Evolutionary conservation across 2,329 filamentous ascomycete genomes (phyloP).

Genomic region (Clonostachys sp.): DNA sequence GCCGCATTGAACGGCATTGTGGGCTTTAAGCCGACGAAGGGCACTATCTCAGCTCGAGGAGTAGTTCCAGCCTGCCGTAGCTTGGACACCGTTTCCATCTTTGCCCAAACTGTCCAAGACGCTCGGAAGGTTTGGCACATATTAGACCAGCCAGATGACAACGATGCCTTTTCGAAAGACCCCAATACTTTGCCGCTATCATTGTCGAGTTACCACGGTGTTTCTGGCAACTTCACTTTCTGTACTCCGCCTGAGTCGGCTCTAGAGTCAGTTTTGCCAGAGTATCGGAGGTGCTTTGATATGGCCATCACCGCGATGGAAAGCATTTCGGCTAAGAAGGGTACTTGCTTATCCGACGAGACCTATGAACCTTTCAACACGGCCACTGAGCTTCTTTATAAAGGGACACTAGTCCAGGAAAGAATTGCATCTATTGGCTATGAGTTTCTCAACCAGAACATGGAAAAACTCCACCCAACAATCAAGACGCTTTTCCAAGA

Average conservation of each 20-base stretch:
- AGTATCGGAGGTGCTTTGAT: slow-evolving; percentile 24
- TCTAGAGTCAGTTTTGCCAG: slow-evolving; percentile 26
- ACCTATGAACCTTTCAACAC: slow-evolving; percentile 42
- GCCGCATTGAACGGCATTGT: slow-evolving; percentile 48
- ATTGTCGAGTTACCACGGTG: slow-evolving; percentile 5
- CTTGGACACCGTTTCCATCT: slow-evolving; percentile 47
- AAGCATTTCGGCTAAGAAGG: slow-evolving; percentile 23
- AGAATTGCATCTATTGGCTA: slow-evolving; percentile 40
- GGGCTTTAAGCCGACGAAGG: slow-evolving; percentile 44
- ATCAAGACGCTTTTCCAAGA: slow-evolving; percentile 32
- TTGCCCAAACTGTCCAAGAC: slow-evolving; percentile 38
- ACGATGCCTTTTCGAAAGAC: slow-evolving; percentile 47
- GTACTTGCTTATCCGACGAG: slow-evolving; percentile 16
- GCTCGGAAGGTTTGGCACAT: slow-evolving; percentile 41
- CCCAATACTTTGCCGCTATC: slow-evolving; percentile 42
- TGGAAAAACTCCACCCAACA: slow-evolving; percentile 30
- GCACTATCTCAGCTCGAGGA: slow-evolving; percentile 38
- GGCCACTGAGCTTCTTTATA: slow-evolving; percentile 45
- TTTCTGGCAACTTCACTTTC: slow-evolving; percentile 31
- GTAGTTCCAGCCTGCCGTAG: slow-evolving; percentile 47
- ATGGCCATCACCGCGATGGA: slow-evolving; percentile 27
- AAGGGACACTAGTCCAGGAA: slow-evolving; percentile 48
- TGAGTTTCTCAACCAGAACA: slow-evolving; percentile 17
- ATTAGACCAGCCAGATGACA: slow-evolving; percentile 34
- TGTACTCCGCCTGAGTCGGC: slow-evolving; percentile 38